phyloP scores from a whole-genome alignment of 1,139 yeast genomes.

The Hemisphaericaspora lyxosophila region DNA sequence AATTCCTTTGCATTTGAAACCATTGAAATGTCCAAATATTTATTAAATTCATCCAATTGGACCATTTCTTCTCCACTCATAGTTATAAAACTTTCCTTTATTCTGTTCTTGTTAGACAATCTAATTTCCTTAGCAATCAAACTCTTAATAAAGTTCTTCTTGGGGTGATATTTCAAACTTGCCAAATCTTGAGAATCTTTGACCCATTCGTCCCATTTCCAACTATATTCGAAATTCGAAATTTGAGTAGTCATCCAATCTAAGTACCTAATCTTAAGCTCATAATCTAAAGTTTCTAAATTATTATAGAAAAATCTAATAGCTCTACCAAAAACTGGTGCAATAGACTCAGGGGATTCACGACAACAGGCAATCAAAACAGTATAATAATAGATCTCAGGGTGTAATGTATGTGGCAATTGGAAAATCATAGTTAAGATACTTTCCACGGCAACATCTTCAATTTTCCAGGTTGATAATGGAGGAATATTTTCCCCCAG shows the following conservation, averaged over 20 bases:
- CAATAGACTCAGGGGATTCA: slow-evolving; percentile 83
- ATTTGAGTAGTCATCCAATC: slow-evolving; percentile 96
- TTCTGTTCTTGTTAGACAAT: slow-evolving; percentile 66
- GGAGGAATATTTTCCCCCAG: slow-evolving; percentile 45
- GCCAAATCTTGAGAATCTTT: slow-evolving; percentile 44
- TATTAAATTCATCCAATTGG: slow-evolving; percentile 56
- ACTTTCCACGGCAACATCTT: slow-evolving; percentile 85
- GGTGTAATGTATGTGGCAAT: slow-evolving; percentile 66
- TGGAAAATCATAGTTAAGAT: slow-evolving; percentile 75
- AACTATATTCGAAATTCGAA: slow-evolving; percentile 89
- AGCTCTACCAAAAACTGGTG: slow-evolving; percentile 94
- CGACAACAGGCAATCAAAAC: slow-evolving; percentile 89
- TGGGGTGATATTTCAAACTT: slow-evolving; percentile 60
- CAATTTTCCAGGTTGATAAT: slow-evolving; percentile 81
- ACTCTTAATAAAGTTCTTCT: slow-evolving; percentile 70
- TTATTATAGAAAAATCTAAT: slow-evolving; percentile 78
- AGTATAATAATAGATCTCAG: slow-evolving; percentile 77
- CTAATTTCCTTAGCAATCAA: slow-evolving; percentile 82
- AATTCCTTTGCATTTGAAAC: slow-evolving; percentile 29
- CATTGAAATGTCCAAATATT: slow-evolving; percentile 54
- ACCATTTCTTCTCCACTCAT: slow-evolving; percentile 22
- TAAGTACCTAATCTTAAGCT: slow-evolving; percentile 67
- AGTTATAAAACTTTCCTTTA: slow-evolving; percentile 72
- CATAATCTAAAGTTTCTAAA: slow-evolving; percentile 69
- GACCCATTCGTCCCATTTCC: slow-evolving; percentile 99